Evolutionary conservation across 768 basidiomycete genomes (phyloP), one percentile per base, ranked within the genome.

Genomic region (Rubroboletus pulcherrimus): DNA sequence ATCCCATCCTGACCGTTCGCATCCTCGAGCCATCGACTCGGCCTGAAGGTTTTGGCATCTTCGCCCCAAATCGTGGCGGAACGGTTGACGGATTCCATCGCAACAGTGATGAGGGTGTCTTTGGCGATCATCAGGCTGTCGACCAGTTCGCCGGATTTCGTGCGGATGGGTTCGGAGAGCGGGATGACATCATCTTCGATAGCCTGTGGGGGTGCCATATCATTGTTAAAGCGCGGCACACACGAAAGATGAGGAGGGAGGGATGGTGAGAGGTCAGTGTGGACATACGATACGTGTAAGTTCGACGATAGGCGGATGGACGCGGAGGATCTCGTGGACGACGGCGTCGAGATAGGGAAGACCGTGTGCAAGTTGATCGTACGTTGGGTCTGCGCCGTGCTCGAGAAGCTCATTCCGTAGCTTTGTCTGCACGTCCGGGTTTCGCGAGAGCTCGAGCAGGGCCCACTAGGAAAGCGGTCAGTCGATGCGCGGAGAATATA

Each of bases 101-200:
- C 21, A 21, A 21, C 21, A 21, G 21, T 21, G 21, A 21, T 21
- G 21, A 21, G 21, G 21, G 21, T 21, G 21, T 21, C 21, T 21
- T 21, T 21, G 21, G 21, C 21, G 21, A 21, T 21, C 21, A 2
- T 21, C 21, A 86, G 63, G 21, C 66, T 73, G 24, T 70, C 64
- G 31, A 79, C 67, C 0, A 61, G 51, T 33, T 73, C 63, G 0
- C 82, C 81, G 0, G 75, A 66, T 1, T 68, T 56, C 0, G 78
- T 78, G 14, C 59, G 65, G n/a, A 85, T 62, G 4, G 83, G 81
- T 4, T 63, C 60, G 2, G 73, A 73, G 12, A 87, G 75, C 0
- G 85, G 85, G 15, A 89, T 73, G 1, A 84, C 64, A 52, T 84
- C 81, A 59, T 87, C 84, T 57, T 77, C 69, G 1, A 63, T 58